phyloP scores from a whole-genome alignment of 345 rosid species.

The Orychophragmus violaceus region DNA sequence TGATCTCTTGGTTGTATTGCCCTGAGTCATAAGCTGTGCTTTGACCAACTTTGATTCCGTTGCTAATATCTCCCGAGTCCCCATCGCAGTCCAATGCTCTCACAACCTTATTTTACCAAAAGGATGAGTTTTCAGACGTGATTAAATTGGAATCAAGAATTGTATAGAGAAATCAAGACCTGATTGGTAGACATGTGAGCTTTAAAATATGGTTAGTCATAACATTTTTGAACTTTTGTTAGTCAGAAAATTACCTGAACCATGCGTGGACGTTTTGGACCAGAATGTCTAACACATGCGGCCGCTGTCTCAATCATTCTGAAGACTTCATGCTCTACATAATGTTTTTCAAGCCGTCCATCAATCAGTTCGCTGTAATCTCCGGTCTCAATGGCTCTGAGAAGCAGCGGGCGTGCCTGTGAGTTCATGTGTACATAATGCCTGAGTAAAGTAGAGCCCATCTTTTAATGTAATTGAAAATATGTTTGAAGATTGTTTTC shows the following conservation, averaged over 20 bases:
- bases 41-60: constrained; percentile 77
- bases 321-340: constrained; percentile 65
- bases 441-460: constrained; percentile 12
- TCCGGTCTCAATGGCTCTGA: constrained; percentile 70
- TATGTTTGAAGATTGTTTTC: neutral
- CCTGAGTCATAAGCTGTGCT: constrained; percentile 74
- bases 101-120: constrained; percentile 45
- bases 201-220: neutral
- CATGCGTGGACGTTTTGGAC: constrained; percentile 92
- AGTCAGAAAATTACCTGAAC: constrained; percentile 48
- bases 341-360: constrained; percentile 59
- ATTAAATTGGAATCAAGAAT: neutral
- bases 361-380: constrained; percentile 58
- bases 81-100: constrained; percentile 69
- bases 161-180: neutral
- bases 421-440: constrained; percentile 38
- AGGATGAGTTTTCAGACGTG: neutral
- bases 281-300: constrained; percentile 92
- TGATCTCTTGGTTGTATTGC: constrained; percentile 76
- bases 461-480: constrained; percentile 29
- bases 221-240: neutral
- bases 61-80: constrained; percentile 60
- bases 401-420: constrained; percentile 82
- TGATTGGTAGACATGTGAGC: neutral
- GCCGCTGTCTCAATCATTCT: constrained; percentile 93